phyloP scores from a whole-genome alignment of 306 rosid genomes.

The Potentilla sterilis region DNA sequence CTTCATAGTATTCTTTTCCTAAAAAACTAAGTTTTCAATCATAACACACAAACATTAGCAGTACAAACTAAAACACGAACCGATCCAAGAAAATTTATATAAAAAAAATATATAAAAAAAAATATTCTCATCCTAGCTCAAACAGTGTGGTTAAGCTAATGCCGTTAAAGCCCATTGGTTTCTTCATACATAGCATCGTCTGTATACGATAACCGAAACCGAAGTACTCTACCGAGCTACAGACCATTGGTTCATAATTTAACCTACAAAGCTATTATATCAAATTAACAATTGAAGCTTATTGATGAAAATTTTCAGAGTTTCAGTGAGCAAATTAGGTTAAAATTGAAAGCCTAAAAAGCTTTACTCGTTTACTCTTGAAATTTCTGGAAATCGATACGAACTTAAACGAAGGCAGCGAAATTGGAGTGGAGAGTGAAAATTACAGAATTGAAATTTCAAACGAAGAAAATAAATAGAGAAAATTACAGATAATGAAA shows the following conservation, averaged over 20 bases:
- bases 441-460: background rate
- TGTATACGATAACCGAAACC: background rate
- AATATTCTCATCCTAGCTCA: background rate
- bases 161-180: background rate
- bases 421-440: background rate
- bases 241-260: background rate
- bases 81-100: no score
- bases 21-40: no score
- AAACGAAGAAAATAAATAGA: background rate
- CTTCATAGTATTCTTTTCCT: background rate
- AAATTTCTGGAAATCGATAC: constrained; percentile 12
- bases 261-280: background rate
- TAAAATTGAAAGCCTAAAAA: constrained; percentile 2
- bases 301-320: background rate
- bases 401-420: constrained; percentile 8
- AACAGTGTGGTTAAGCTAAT: background rate
- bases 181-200: background rate
- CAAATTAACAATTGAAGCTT: background rate
- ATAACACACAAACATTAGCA: no score
- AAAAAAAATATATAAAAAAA: no score
- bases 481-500: background rate
- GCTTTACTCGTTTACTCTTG: background rate
- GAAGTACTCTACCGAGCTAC: background rate
- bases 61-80: no score
- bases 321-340: background rate